Evolutionary conservation across 2,329 filamentous ascomycete genomes (phyloP), one percentile per base, ranked within the genome.

Genomic region (Pyricularia sp.): DNA sequence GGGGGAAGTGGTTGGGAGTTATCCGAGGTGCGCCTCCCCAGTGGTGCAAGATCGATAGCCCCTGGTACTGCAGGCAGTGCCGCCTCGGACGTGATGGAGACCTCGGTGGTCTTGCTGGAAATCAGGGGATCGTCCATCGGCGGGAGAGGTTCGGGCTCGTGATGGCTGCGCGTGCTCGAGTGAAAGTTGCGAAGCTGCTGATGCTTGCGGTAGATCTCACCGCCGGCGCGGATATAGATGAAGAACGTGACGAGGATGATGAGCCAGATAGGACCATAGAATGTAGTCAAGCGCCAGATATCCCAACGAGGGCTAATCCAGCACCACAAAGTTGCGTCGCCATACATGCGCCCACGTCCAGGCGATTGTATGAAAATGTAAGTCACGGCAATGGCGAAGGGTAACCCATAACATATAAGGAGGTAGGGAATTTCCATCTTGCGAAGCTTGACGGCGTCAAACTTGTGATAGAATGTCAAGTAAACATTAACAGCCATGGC

Each of bases 401-500:
- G 91, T 2, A 92, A 71, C 0, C 92, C 92, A 71, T 95, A 95
- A 75, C 91, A 93, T 69, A 82, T 75, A 1, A 89, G 36, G 0
- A 92, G 76, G 72, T 95, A 95, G 69, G 85, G 88, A 64, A 89
- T 85, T 75, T 95, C 92, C 75, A 94, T 84, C 64, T 78, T 82
- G 12, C 87, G 87, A 17, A 95, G 80, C 68, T 85, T 84, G 4
- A 83, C 78, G 1, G 88, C 86, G 70, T 90, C 87, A 73, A 89
- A 94, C 71, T 90, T 91, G 74, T 83, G 84, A 77, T 93, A 93
- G 75, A 95, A 93, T 0, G 92, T 93, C 17, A 94, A 79, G 76
- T 92, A 92, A 67, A 95, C 92, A 75, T 95, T 96, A 72, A 89
- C 84, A 1, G 92, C 91, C 92, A 96, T 95, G 68, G 90, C 88